phyloP scores from a whole-genome alignment of 768 basidiomycete genomes.

The Pseudohyphozyma bogoriensis region DNA sequence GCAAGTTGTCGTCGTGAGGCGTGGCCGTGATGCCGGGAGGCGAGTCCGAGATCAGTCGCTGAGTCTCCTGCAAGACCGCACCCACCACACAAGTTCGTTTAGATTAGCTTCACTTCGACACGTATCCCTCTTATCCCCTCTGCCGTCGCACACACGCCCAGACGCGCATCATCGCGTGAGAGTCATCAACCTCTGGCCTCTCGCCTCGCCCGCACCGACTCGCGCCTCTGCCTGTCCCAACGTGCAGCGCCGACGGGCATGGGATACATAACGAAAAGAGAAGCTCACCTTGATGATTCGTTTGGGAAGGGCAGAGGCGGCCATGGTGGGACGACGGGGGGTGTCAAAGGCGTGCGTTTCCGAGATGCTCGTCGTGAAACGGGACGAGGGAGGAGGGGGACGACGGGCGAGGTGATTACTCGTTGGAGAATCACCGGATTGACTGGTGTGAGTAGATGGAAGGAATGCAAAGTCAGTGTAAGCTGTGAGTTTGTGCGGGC shows the following conservation, averaged over 20 bases:
- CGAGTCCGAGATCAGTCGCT: conserved; percentile 88
- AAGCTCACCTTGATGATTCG: conserved; percentile 32
- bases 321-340: background rate
- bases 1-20: conserved; percentile 92
- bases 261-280: background rate
- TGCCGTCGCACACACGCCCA: no score
- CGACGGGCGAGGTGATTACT: no score
- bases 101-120: background rate
- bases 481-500: no score
- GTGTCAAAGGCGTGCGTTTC: no score
- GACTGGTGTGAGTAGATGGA: no score
- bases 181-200: background rate
- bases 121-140: no score
- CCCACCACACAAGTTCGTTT: no score
- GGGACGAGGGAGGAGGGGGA: no score
- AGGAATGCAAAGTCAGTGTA: no score
- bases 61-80: conserved; percentile 84
- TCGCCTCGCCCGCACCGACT: background rate
- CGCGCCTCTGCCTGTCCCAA: background rate
- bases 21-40: conserved; percentile 92
- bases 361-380: no score
- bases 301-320: conserved; percentile 23
- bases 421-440: no score
- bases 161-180: background rate
- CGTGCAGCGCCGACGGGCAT: background rate